Evolutionary conservation across 352 stramenopile species (phyloP).

Genomic region (Globisporangium cystogenes): DNA sequence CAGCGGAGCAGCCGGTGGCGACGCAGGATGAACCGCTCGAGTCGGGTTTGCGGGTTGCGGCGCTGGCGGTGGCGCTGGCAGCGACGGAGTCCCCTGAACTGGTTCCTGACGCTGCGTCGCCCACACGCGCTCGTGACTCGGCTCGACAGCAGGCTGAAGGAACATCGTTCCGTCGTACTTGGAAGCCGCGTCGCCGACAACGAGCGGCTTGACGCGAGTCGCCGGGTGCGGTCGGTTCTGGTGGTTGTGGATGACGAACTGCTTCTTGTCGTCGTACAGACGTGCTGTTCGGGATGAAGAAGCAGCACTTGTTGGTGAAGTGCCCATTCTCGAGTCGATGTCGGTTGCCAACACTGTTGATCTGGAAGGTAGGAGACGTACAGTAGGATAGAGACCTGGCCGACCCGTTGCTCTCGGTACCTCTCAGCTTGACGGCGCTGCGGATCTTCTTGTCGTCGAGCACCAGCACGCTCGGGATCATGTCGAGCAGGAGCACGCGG

Average conservation of each 20-base stretch:
- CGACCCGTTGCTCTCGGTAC: slow-evolving; percentile 11
- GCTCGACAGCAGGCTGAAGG: slow-evolving; percentile 32
- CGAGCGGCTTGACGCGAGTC: slow-evolving; percentile 26
- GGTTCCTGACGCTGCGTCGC: slow-evolving; percentile 17
- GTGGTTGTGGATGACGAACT: slow-evolving; percentile 61
- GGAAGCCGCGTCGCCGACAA: slow-evolving; percentile 28
- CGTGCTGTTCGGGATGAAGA: slow-evolving; percentile 24
- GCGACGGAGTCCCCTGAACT: background rate
- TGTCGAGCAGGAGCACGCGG: slow-evolving; percentile 63
- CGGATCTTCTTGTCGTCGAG: slow-evolving; percentile 77
- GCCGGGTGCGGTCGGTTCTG: slow-evolving; percentile 32
- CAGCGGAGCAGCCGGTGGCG: background rate
- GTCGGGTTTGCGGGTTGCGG: background rate
- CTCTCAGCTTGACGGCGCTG: slow-evolving; percentile 35
- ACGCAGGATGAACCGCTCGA: background rate
- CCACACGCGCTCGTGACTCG: slow-evolving; percentile 26
- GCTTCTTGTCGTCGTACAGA: slow-evolving; percentile 79
- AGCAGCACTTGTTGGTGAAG: background rate
- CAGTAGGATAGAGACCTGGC: slow-evolving; percentile 74
- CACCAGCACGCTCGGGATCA: slow-evolving; percentile 67
- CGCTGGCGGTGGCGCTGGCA: slow-evolving; percentile 1
- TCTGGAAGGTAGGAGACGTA: slow-evolving; percentile 16
- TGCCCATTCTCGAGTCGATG: too few species aligned
- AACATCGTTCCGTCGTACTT: slow-evolving; percentile 61
- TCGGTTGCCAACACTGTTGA: background rate